A percentile compares a stretch with the other conserved stretches of the same genome.
Evolutionary conservation across 192 early-diverging fungal genomes (phyloP).

Genomic region (Coemansia sp.): DNA sequence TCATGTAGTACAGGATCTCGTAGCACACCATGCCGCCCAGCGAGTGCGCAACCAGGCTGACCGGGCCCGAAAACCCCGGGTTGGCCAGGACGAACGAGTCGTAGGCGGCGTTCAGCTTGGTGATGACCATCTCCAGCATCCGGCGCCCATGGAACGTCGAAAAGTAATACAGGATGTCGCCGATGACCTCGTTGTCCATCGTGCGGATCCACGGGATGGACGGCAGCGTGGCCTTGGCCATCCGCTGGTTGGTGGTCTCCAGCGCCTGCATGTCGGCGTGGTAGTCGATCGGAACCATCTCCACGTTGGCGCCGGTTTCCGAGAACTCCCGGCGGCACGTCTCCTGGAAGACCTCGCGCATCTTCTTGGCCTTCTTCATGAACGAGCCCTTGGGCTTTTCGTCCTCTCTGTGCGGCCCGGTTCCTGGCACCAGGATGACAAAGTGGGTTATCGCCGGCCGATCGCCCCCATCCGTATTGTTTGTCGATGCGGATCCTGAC

Average conservation of each 20-base stretch:
- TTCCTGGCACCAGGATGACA: conserved; percentile 48
- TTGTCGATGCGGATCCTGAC: background rate
- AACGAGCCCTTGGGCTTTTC: conserved; percentile 48
- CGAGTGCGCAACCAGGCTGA: conserved; percentile 64
- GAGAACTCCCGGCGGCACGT: conserved; percentile 27
- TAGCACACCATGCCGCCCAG: conserved; percentile 67
- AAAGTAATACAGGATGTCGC: conserved; percentile 52
- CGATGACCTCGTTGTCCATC: conserved; percentile 47
- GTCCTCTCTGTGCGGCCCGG: conserved; percentile 42
- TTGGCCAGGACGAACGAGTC: conserved; percentile 53
- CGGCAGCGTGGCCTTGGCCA: conserved; percentile 49
- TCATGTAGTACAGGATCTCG: conserved; percentile 58
- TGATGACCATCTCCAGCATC: conserved; percentile 56
- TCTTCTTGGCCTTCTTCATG: conserved; percentile 29
- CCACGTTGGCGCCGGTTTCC: conserved; percentile 21
- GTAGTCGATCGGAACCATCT: conserved; percentile 41
- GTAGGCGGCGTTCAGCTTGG: conserved; percentile 59
- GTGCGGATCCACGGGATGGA: conserved; percentile 54
- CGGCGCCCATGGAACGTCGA: conserved; percentile 47
- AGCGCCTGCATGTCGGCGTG: conserved; percentile 41
- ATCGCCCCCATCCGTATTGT: background rate
- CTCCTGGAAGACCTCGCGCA: conserved; percentile 20
- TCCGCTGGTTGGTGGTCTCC: conserved; percentile 26
- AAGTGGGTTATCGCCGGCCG: conserved; percentile 26
- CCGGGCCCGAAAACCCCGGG: conserved; percentile 61